Conservation (phyloP, 2,329 filamentous ascomycete genomes). For the Biscogniauxia mediterranea region DNA sequence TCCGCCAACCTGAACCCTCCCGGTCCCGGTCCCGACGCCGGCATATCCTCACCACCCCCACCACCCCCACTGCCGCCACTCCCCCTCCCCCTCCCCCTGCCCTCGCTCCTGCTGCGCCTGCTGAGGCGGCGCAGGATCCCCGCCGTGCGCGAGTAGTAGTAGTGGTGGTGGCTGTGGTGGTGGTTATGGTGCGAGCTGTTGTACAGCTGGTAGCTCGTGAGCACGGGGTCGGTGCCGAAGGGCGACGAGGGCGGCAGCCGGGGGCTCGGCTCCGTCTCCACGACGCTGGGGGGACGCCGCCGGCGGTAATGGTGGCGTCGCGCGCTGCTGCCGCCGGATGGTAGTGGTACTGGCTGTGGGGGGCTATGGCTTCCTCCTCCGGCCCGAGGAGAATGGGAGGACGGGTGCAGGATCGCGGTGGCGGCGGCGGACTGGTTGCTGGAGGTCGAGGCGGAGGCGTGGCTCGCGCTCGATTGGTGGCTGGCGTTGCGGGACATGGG, state of each 20-base stretch:
- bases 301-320: conserved; percentile 6
- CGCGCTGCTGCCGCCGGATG: too few relatives aligned
- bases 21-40: conserved; percentile 16
- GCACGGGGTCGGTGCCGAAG: conserved; percentile 22
- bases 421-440: conserved; percentile 7
- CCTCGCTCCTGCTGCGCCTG: too few relatives aligned
- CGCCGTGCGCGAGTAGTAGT: background rate
- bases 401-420: conserved; percentile 9
- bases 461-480: conserved; percentile 35
- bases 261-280: conserved; percentile 46
- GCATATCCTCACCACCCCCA: conserved; percentile 21
- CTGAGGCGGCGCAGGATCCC: too few relatives aligned
- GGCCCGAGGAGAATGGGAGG: background rate
- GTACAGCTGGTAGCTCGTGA: conserved; percentile 32
- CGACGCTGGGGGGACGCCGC: conserved; percentile 37
- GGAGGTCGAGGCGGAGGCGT: conserved; percentile 28
- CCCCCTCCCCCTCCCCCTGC: background rate
- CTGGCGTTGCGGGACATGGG: conserved; percentile 50
- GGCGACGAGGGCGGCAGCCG: conserved; percentile 22
- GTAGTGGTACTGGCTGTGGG: background rate
- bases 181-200: background rate
- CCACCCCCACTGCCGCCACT: conserved; percentile 12
- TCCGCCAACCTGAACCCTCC: conserved; percentile 29
- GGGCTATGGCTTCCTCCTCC: conserved; percentile 1
- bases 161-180: background rate